Evolutionary conservation across 2,329 filamentous ascomycete genomes (phyloP), one percentile per base, ranked within the genome.

Genomic region (Neoascochyta sp.): DNA sequence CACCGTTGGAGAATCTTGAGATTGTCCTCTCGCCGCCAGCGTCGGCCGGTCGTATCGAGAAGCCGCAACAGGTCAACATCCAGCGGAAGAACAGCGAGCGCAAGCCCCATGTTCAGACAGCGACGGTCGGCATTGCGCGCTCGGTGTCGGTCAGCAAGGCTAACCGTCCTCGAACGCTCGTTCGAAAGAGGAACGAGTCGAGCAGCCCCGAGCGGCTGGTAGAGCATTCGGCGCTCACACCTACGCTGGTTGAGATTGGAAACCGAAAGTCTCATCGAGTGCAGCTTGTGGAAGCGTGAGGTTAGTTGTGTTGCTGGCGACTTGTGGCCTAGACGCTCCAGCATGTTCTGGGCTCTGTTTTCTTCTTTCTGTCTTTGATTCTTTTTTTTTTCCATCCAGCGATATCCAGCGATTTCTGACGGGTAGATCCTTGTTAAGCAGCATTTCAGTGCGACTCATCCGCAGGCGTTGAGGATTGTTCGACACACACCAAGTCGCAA

Each of bases 221-320:
- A 4, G 55, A 60, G 5, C 36, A 35, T 13, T 47, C 50, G 29
- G 39, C 47, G 10, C 43, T 63, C 4, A 61, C 52, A 16, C 60
- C 60, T 9, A 62, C 52, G 2, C 39, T 63, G 38, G 60, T 63
- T 5, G 56, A 63, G 25, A 45, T 63, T 19, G 50, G 47, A 36
- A 60, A 61, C 17, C 41, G 58, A 9, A 59, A 51, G 45, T 61
- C 56, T 34, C 57, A 61, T 24, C 41, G 53, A 26, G 60, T 61
- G 22, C 51, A 57, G 38, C 31, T 63, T 19, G 58, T 57, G n/a
- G 54, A 62, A 32, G 52, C 48, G 8, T 62, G 46, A 40, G 12
- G 10, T n/a, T n/a, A n/a, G n/a, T n/a, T n/a, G n/a, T n/a, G n/a
- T n/a, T n/a, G n/a, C n/a, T n/a, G n/a, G n/a, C n/a, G n/a, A n/a